A percentile compares a stretch with the other conserved stretches of the same genome.
Evolutionary conservation across 805 yeast genomes (phyloP).

Genomic region (Brettanomyces naardenensis): DNA sequence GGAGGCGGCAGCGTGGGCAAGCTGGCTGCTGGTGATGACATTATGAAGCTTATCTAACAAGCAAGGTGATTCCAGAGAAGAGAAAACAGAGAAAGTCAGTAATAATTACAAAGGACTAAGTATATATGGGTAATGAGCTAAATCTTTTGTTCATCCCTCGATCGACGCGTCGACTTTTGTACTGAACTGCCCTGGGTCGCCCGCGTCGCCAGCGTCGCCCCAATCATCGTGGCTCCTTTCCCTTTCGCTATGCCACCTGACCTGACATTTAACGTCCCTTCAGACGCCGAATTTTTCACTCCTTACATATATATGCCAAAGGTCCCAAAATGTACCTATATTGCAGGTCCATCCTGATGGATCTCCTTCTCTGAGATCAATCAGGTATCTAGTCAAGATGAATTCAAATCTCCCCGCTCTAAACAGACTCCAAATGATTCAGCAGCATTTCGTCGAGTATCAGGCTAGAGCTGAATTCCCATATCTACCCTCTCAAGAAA

Average conservation of each 20-base stretch:
- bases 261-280: no score
- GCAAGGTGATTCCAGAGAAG: background rate
- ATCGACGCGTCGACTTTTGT: no score
- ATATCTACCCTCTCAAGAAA: conserved; percentile 12
- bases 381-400: background rate
- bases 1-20: conserved; percentile 48
- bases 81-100: background rate
- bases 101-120: no score
- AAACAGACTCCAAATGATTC: conserved; percentile 15
- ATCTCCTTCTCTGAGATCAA: background rate
- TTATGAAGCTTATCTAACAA: background rate
- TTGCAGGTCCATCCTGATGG: no score
- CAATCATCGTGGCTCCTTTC: background rate
- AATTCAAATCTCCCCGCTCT: conserved; percentile 4
- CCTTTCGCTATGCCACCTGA: background rate
- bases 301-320: no score
- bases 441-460: conserved; percentile 10
- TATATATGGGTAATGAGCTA: no score
- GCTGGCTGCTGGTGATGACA: background rate
- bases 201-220: background rate
- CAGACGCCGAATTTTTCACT: no score
- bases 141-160: no score
- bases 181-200: no score
- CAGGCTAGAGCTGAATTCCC: conserved; percentile 14
- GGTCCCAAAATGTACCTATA: no score